phyloP scores from a whole-genome alignment of 768 basidiomycete species.

The Podaxis sp. region DNA sequence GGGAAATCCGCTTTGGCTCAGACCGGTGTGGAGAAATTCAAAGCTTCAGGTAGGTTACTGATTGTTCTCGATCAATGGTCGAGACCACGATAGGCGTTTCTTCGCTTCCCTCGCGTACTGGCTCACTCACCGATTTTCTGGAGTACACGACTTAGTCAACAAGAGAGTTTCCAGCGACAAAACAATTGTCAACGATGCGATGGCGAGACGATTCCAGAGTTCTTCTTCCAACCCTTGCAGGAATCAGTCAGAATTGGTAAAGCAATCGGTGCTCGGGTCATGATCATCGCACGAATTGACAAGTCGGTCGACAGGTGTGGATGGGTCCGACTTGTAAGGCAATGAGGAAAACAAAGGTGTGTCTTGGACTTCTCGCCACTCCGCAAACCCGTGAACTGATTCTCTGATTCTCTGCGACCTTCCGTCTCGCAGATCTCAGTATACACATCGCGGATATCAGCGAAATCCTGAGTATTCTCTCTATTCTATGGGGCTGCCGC shows the following conservation, averaged over 20 bases:
- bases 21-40: neutral
- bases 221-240: neutral
- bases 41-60: neutral
- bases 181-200: neutral
- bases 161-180: neutral
- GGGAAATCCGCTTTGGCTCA: neutral
- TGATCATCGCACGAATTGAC: neutral
- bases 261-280: neutral
- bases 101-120: neutral
- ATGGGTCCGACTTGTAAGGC: conserved; percentile 80
- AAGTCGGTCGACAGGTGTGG: conserved; percentile 46
- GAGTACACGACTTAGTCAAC: neutral
- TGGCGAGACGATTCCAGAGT: neutral
- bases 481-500: conserved; percentile 90
- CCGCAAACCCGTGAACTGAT: conserved; percentile 19
- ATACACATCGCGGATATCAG: conserved; percentile 83
- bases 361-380: conserved; percentile 16
- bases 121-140: neutral
- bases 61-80: neutral
- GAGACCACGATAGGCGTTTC: neutral
- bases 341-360: conserved; percentile 89
- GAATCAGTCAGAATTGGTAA: neutral
- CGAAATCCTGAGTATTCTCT: conserved; percentile 66
- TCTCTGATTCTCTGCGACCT: conserved; percentile 24
- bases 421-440: conserved; percentile 72